phyloP scores from a whole-genome alignment of 2,329 filamentous ascomycete genomes.

The Fusarium sp. region DNA sequence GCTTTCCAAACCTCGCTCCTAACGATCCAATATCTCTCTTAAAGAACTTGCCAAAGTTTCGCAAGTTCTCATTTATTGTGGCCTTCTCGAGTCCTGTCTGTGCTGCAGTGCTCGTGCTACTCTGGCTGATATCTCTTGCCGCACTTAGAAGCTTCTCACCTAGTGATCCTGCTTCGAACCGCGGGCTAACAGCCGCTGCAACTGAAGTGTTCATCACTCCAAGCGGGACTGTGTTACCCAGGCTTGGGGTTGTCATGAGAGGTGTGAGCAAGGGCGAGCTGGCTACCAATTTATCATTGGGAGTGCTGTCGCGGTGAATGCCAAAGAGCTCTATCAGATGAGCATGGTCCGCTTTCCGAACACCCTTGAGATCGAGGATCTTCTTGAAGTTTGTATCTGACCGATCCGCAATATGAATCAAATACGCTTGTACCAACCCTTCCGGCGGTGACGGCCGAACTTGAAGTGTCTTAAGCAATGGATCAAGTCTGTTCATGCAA shows the following conservation, averaged over 20 bases:
- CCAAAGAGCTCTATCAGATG: slow-evolving; percentile 86
- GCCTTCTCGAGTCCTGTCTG: slow-evolving; percentile 63
- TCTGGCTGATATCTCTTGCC: slow-evolving; percentile 81
- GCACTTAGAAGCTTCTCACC: slow-evolving; percentile 90
- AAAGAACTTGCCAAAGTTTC: slow-evolving; percentile 97
- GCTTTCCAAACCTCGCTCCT: slow-evolving; percentile 75
- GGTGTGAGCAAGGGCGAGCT: slow-evolving; percentile 76
- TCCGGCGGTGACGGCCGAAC: slow-evolving; percentile 91
- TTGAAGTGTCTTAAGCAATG: slow-evolving; percentile 94
- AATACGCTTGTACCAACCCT: slow-evolving; percentile 93
- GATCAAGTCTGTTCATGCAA: slow-evolving; percentile 86
- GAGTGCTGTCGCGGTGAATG: slow-evolving; percentile 79
- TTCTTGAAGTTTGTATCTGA: slow-evolving; percentile 96
- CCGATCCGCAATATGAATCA: slow-evolving; percentile 94
- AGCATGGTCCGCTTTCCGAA: slow-evolving; percentile 82
- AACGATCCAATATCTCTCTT: slow-evolving; percentile 83
- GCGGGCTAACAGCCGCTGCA: slow-evolving; percentile 52
- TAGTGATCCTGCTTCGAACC: slow-evolving; percentile 83
- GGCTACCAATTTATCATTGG: slow-evolving; percentile 73
- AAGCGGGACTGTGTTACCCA: slow-evolving; percentile 49
- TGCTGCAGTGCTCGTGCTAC: slow-evolving; percentile 44
- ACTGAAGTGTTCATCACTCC: slow-evolving; percentile 54
- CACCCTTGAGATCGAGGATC: slow-evolving; percentile 93
- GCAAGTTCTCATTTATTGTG: slow-evolving; percentile 90
- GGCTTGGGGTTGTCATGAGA: slow-evolving; percentile 59